These are phyloP conservation scores for Rhodotorula toruloides DNA, from an alignment of 768 basidiomycete genomes.

Conservation along the genomic window DNA sequence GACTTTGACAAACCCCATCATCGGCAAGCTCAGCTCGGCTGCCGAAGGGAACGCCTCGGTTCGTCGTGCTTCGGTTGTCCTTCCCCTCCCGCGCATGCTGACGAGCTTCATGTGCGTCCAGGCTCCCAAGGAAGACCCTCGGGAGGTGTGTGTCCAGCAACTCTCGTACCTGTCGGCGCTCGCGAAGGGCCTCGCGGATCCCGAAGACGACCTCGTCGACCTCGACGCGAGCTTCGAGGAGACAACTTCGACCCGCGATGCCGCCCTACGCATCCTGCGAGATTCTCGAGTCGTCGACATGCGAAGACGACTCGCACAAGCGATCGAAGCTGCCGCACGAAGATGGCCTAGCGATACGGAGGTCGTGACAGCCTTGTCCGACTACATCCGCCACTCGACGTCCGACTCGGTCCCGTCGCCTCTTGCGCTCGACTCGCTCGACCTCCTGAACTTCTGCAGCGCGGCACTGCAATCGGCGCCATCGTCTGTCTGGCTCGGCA, in stretches of 20 bases:
- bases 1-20: slow-evolving; percentile 43
- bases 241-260: slow-evolving; percentile 34
- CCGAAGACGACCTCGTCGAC: slow-evolving; percentile 50
- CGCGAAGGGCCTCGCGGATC: slow-evolving; percentile 48
- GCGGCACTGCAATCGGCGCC: slow-evolving; percentile 37
- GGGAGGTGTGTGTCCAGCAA: slow-evolving; percentile 43
- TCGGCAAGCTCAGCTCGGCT: slow-evolving; percentile 41
- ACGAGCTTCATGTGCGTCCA: not conserved
- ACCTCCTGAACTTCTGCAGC: slow-evolving; percentile 48
- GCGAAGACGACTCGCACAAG: slow-evolving; percentile 42
- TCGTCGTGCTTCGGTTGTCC: not conserved
- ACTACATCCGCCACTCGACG: slow-evolving; percentile 47
- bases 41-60: slow-evolving; percentile 5
- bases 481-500: slow-evolving; percentile 42
- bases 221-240: slow-evolving; percentile 43
- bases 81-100: not conserved
- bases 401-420: slow-evolving; percentile 46
- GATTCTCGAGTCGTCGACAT: slow-evolving; percentile 40
- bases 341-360: slow-evolving; percentile 47
- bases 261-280: slow-evolving; percentile 11
- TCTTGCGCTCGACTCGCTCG: slow-evolving; percentile 48
- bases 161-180: slow-evolving; percentile 49
- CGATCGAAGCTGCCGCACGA: slow-evolving; percentile 43
- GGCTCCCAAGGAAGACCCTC: slow-evolving; percentile 41
- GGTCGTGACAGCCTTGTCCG: slow-evolving; percentile 45